Evolutionary conservation across 129 eudicot genomes (phyloP), one percentile per base, ranked within the genome.

Genomic region (Ambrosia artemisiifolia): DNA sequence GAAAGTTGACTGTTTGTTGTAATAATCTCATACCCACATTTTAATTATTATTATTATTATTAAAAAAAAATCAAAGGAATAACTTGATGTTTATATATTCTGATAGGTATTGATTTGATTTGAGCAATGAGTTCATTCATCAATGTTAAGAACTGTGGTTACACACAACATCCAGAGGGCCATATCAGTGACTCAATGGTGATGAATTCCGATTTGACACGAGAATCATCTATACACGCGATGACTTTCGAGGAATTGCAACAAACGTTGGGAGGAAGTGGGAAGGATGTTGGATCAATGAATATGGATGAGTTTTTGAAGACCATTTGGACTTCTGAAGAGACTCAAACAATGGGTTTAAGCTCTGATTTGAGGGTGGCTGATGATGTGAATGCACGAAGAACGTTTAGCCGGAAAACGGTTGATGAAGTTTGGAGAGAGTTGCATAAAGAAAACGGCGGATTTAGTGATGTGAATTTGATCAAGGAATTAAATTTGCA

Each of bases 361-460:
- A 68, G 18, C 46, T 72, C 84, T n/a, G 56, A 75, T 66, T 84
- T 70, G 40, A 76, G 48, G 7, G 78, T 63, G 43, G 72, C 69
- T 17, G 77, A 84, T 66, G 67, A 56, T 64, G 90, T 77, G 66
- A 79, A 79, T 78, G 70, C 88, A 67, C 92, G 96, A 17, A 81
- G 88, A 53, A 88, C 91, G 14, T 81, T 91, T 40, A 78, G 92
- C 71, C 96, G 84, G 87, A 91, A 84, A 72, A 88, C 90, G 0
- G 96, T 88, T 1, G 96, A 91, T 69, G 92, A 91, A 69, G 96
- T 91, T 24, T 91, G 96, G 97, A 88, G 59, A 61, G 90, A 88
- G 40, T 71, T 84, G 69, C 61, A 70, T 18, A 88, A 82, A 75
- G 90, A 85, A 73, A 82, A 59, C 47, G 75, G 40, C 28, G 83